Conservation (phyloP, 495 filamentous ascomycete species). For the Paragyromitra xinjiangensis region DNA sequence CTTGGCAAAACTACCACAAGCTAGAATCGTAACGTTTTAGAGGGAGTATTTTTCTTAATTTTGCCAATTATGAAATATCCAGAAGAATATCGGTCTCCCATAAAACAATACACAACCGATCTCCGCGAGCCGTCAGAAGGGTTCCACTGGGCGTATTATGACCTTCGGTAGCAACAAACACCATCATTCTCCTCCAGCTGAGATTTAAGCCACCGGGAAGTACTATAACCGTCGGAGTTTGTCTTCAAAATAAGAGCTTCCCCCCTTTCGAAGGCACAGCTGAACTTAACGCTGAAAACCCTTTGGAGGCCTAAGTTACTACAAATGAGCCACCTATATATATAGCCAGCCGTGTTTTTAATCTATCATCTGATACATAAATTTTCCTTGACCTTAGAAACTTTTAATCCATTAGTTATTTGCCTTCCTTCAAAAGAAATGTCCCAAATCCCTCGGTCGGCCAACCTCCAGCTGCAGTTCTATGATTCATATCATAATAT, state of each 20-base stretch:
- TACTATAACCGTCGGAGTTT: too few species aligned
- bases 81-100: not conserved
- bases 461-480: not conserved
- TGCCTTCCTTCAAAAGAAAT: not conserved
- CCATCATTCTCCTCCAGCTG: too few species aligned
- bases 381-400: not conserved
- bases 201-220: too few species aligned
- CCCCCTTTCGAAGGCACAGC: too few species aligned
- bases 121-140: too few species aligned
- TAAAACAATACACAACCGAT: not conserved
- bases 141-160: too few species aligned
- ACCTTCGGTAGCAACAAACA: too few species aligned
- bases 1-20: conserved; percentile 16
- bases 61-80: not conserved
- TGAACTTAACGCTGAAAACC: not conserved
- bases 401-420: not conserved
- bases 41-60: not conserved
- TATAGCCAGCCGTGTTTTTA: not conserved
- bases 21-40: not conserved
- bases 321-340: not conserved
- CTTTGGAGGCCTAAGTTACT: not conserved
- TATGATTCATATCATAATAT: not conserved
- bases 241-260: too few species aligned
- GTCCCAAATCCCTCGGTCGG: too few species aligned
- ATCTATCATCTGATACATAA: not conserved